Conservation (phyloP, 2,329 filamentous ascomycete species). For the Hypocreales sp. region DNA sequence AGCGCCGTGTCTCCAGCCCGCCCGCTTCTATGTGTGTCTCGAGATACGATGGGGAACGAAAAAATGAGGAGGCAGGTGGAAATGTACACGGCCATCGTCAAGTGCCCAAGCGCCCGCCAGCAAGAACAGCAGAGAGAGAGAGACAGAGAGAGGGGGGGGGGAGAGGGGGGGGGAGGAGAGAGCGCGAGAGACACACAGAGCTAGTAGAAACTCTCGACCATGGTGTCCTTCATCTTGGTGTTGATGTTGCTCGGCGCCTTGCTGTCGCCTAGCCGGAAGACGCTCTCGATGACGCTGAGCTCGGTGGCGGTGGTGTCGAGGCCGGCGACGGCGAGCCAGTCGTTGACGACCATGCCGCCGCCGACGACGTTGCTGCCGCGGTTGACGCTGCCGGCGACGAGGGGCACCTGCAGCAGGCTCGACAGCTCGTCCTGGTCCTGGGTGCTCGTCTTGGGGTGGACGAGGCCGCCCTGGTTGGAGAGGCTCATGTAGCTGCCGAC, state of each 20-base stretch:
- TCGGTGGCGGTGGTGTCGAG: conserved; percentile 95
- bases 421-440: conserved; percentile 97
- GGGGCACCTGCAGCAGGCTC: conserved; percentile 82
- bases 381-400: conserved; percentile 90
- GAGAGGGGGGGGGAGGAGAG: too few species aligned
- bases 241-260: conserved; percentile 64
- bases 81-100: too few species aligned
- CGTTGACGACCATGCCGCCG: conserved; percentile 46
- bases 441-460: conserved; percentile 92
- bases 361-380: conserved; percentile 89
- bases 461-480: conserved; percentile 89
- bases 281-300: conserved; percentile 87
- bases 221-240: conserved; percentile 83
- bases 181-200: too few species aligned
- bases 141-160: too few species aligned
- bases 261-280: conserved; percentile 88
- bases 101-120: too few species aligned
- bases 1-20: too few species aligned
- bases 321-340: conserved; percentile 91
- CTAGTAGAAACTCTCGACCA: conserved; percentile 98
- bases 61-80: too few species aligned
- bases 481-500: conserved; percentile 94
- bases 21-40: too few species aligned
- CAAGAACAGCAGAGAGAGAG: too few species aligned
- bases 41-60: too few species aligned